Percentiles rank a stretch among this genome's conserved stretches.
These are phyloP conservation scores for Aspergillus nidulans DNA, from an alignment of 495 filamentous ascomycete species.

Conservation along the genomic window DNA sequence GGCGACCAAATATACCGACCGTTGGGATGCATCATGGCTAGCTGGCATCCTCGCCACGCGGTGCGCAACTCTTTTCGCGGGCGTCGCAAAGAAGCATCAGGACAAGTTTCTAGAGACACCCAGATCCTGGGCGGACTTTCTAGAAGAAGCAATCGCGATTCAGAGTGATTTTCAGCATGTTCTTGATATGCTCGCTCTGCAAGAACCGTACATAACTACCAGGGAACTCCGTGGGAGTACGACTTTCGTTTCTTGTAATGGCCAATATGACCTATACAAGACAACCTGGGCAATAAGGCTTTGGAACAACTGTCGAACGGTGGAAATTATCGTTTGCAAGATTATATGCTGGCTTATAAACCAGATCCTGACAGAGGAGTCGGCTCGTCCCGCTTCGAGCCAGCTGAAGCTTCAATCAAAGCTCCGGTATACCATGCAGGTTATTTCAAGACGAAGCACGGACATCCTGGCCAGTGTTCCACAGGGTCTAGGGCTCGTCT, in stretches of 20 bases:
- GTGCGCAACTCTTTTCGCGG: constrained; percentile 16
- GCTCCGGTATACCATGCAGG: constrained; percentile 23
- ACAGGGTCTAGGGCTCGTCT: constrained; percentile 26
- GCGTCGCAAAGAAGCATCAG: constrained; percentile 4
- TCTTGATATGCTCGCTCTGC: constrained; percentile 13
- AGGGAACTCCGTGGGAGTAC: constrained; percentile 11
- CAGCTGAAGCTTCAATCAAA: constrained; percentile 16
- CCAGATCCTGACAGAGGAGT: constrained; percentile 13
- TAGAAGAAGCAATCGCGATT: constrained; percentile 19
- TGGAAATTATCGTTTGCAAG: constrained; percentile 23
- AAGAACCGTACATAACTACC: constrained; percentile 24
- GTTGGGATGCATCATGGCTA: constrained; percentile 19
- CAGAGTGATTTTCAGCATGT: constrained; percentile 15
- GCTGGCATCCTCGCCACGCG: constrained; percentile 21
- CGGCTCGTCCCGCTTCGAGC: constrained; percentile 7
- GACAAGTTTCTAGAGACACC: no score
- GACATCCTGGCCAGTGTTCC: constrained; percentile 47
- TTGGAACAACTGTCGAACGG: constrained; percentile 26
- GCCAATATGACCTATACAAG: constrained; percentile 20
- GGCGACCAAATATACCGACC: constrained; percentile 18
- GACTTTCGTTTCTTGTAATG: no score
- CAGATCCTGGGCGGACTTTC: constrained; percentile 9
- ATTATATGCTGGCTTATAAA: constrained; percentile 18
- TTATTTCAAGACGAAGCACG: constrained; percentile 29
- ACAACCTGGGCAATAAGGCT: constrained; percentile 22